A percentile compares a stretch with the other conserved stretches of the same genome.
These are phyloP conservation scores for Irpex sp. DNA, from an alignment of 1,284 basidiomycete genomes.

Conservation along the genomic window DNA sequence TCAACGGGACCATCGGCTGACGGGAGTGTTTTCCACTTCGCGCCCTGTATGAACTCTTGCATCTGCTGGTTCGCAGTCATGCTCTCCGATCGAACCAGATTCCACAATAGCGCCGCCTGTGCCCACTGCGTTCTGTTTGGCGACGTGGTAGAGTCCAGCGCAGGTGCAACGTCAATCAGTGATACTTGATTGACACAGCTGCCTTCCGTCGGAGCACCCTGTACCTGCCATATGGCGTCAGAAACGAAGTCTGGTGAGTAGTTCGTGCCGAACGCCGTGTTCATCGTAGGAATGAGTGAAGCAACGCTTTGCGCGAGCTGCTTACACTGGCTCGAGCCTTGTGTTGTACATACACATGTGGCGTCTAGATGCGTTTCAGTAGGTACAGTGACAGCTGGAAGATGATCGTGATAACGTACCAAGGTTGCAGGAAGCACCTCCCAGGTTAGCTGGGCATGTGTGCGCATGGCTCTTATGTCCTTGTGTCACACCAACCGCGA, in stretches of 20 bases:
- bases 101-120: slow-evolving; percentile 58
- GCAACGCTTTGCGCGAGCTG: slow-evolving; percentile 51
- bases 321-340: slow-evolving; percentile 40
- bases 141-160: slow-evolving; percentile 33
- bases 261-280: slow-evolving; percentile 46
- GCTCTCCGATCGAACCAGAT: slow-evolving; percentile 48
- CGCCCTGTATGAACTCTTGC: slow-evolving; percentile 41
- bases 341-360: slow-evolving; percentile 56
- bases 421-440: slow-evolving; percentile 51
- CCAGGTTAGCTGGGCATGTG: slow-evolving; percentile 37
- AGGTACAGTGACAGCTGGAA: neutral
- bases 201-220: slow-evolving; percentile 36
- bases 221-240: slow-evolving; percentile 44
- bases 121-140: slow-evolving; percentile 56
- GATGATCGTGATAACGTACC: slow-evolving; percentile 36
- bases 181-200: slow-evolving; percentile 51
- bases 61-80: slow-evolving; percentile 33
- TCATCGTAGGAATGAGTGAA: slow-evolving; percentile 45
- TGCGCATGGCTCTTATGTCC: slow-evolving; percentile 24
- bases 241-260: slow-evolving; percentile 41
- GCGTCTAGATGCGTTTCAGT: slow-evolving; percentile 39
- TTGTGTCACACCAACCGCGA: slow-evolving; percentile 37
- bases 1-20: slow-evolving; percentile 38
- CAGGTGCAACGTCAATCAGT: slow-evolving; percentile 53
- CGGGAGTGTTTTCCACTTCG: slow-evolving; percentile 43